Evolutionary conservation across 2,329 filamentous ascomycete genomes (phyloP).

Genomic region (Aspergillus sp.): DNA sequence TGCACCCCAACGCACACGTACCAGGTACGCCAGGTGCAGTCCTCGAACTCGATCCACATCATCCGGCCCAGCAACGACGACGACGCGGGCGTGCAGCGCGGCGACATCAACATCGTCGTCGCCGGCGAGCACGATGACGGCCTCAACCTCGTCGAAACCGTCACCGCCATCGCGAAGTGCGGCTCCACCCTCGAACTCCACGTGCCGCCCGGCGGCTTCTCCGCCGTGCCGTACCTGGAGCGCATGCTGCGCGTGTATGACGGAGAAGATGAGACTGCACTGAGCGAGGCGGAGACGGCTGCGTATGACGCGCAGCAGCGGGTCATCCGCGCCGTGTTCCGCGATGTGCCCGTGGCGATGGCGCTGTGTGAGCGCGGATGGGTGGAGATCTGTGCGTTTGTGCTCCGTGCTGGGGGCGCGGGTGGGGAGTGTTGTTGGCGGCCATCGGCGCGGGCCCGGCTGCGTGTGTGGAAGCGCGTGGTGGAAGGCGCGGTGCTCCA

Average conservation of each 20-base stretch:
- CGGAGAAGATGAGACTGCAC: not conserved
- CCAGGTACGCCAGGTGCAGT: slow-evolving; percentile 63
- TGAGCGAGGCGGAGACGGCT: slow-evolving; percentile 10
- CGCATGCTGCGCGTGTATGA: slow-evolving; percentile 32
- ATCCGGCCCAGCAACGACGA: slow-evolving; percentile 42
- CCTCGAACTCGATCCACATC: slow-evolving; percentile 63
- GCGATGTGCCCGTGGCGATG: slow-evolving; percentile 53
- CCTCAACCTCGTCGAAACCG: slow-evolving; percentile 26
- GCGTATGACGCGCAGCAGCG: slow-evolving; percentile 25
- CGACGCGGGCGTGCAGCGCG: slow-evolving; percentile 20
- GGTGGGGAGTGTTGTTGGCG: slow-evolving; percentile 35
- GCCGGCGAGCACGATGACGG: slow-evolving; percentile 13
- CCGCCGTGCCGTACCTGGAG: slow-evolving; percentile 29
- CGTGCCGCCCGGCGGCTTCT: slow-evolving; percentile 29
- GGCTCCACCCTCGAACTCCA: slow-evolving; percentile 48
- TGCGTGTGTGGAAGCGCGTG: slow-evolving; percentile 50
- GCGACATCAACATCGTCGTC: slow-evolving; percentile 28
- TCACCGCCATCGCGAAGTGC: slow-evolving; percentile 46
- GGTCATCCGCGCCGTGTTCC: slow-evolving; percentile 43
- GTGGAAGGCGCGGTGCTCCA: slow-evolving; percentile 40
- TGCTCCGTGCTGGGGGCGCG: slow-evolving; percentile 24
- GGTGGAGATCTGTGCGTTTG: slow-evolving; percentile 54
- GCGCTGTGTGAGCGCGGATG: slow-evolving; percentile 52
- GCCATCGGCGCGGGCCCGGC: slow-evolving; percentile 49
- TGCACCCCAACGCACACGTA: slow-evolving; percentile 59